phyloP scores from a whole-genome alignment of 805 yeast species.

The Maudiozyma pseudohumilis region DNA sequence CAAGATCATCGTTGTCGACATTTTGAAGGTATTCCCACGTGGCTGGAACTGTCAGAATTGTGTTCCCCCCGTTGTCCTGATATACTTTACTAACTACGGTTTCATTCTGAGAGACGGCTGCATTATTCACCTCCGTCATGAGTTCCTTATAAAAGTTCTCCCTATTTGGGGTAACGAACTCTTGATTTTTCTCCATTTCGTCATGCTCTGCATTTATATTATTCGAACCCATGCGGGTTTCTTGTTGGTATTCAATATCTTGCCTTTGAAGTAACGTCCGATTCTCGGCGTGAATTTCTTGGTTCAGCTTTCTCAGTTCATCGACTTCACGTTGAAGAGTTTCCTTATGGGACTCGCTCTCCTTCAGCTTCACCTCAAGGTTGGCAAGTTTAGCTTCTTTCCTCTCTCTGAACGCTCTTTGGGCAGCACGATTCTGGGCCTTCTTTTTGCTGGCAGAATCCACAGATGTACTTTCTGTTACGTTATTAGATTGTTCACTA shows the following conservation, averaged over 20 bases:
- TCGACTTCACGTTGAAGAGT: constrained; percentile 40
- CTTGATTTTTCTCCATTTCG: not conserved
- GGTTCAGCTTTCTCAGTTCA: constrained; percentile 42
- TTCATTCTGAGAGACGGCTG: not conserved
- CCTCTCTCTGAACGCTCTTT: constrained; percentile 76
- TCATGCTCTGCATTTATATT: no score
- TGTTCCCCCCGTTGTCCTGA: constrained; percentile 29
- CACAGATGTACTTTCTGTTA: not conserved
- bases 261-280: constrained; percentile 35
- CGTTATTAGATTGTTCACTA: not conserved
- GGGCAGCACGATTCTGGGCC: constrained; percentile 81
- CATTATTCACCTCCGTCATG: not conserved
- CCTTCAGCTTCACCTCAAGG: constrained; percentile 46
- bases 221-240: no score
- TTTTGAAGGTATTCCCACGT: constrained; percentile 71
- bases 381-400: constrained; percentile 65
- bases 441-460: constrained; percentile 42
- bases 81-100: constrained; percentile 4
- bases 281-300: constrained; percentile 52
- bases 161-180: not conserved
- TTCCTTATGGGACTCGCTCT: constrained; percentile 47
- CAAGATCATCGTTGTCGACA: constrained; percentile 33
- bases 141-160: not conserved
- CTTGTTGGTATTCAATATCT: not conserved
- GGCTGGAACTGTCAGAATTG: constrained; percentile 61